These are phyloP conservation scores for Solanum hybrid DNA, from an alignment of 305 asterid genomes.

Conservation along the genomic window DNA sequence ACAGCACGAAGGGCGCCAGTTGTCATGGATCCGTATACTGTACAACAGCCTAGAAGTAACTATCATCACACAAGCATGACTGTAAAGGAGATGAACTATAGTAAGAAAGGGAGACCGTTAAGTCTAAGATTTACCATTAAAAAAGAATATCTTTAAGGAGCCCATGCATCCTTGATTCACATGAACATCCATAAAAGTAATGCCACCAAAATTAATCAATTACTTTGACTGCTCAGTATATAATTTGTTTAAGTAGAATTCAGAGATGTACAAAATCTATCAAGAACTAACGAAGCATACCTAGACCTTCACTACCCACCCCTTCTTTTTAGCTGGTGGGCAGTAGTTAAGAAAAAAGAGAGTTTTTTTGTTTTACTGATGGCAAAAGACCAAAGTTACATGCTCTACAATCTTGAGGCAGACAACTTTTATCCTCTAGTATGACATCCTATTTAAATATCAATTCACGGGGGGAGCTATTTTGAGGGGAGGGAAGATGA, in stretches of 20 bases:
- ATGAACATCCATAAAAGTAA: not conserved
- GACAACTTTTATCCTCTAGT: not conserved
- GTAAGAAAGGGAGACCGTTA: not conserved
- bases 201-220: not conserved
- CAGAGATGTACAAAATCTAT: not conserved
- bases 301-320: not conserved
- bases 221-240: not conserved
- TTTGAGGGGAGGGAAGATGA: not conserved
- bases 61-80: not conserved
- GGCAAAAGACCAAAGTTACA: not conserved
- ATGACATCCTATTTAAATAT: not conserved
- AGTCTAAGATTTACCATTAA: not conserved
- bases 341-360: not conserved
- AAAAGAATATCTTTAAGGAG: not conserved
- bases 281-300: not conserved
- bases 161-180: not conserved
- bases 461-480: not conserved
- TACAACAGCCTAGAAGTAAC: not conserved
- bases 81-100: not conserved
- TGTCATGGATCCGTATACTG: not conserved
- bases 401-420: not conserved
- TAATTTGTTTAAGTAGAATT: not conserved
- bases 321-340: not conserved
- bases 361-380: not conserved
- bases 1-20: not conserved